Evolutionary conservation across 2,329 filamentous ascomycete genomes (phyloP).

Genomic region (Cryphonectria nitschkei): DNA sequence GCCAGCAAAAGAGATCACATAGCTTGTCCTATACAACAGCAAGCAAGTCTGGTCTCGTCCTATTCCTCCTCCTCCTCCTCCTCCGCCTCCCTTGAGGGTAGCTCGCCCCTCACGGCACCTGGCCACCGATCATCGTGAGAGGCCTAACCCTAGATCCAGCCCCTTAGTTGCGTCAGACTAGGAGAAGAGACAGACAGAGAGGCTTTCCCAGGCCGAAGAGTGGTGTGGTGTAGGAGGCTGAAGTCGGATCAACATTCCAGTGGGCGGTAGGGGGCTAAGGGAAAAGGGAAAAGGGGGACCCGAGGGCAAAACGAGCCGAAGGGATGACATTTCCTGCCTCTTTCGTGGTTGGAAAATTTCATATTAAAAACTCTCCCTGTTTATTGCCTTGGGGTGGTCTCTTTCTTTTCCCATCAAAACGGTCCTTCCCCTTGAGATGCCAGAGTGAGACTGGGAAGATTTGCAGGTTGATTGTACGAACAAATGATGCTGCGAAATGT

Average conservation of each 20-base stretch:
- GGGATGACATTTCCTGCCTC: conserved; percentile 11
- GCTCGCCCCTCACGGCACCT: conserved; percentile 2
- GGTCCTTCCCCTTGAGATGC: too few relatives aligned
- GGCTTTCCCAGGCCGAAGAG: background rate
- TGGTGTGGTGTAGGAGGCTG: conserved; percentile 18
- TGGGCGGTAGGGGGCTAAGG: conserved; percentile 17
- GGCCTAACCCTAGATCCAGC: conserved; percentile 20
- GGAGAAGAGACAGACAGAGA: background rate
- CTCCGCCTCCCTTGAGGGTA: conserved; percentile 19
- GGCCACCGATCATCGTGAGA: conserved; percentile 3
- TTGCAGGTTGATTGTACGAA: background rate
- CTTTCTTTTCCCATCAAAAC: background rate
- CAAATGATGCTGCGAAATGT: too few relatives aligned
- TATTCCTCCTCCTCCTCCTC: background rate
- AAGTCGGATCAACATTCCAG: conserved; percentile 30
- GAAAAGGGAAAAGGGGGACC: background rate
- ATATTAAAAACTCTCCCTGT: conserved; percentile 7
- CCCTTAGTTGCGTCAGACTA: conserved; percentile 21
- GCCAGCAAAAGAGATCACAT: conserved; percentile 22
- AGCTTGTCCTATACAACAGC: conserved; percentile 1
- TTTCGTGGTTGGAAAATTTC: background rate
- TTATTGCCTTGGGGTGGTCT: conserved; percentile 1
- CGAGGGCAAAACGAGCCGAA: conserved; percentile 11
- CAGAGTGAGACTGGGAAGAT: background rate
- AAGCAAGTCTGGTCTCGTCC: conserved; percentile 11